Base-by-base conservation (phyloP, 164 flowering plant species). In the Liquidambar formosana region DNA sequence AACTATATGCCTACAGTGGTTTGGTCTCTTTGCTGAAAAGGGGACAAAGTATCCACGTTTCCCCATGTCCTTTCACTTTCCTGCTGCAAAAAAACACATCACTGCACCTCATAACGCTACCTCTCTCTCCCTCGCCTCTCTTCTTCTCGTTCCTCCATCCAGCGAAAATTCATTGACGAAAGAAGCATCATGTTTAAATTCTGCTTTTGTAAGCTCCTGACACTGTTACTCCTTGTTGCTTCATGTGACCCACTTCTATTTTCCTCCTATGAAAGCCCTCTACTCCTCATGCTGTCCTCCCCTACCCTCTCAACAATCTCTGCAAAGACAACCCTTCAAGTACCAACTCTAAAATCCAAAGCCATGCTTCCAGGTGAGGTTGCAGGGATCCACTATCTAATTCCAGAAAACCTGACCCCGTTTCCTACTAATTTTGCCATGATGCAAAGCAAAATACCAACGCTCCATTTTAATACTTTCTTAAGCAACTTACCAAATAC, bases 241-340 rank as follows among this genome's bases (percentile, higher is more conserved):
- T 25, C 62, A 65, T 46, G 63, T 81, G 86, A 84, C 81, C 82
- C 85, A 81, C 80, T 60, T 70, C 70, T 2, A 58, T 27, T 76
- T 64, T 66, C 54, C 15, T 18, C 70, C 85, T 85, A 85, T 85
- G 76, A 82, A 85, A 63, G n/a, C 75, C 76, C 75, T 28, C 48
- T 68, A 58, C 64, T 58, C 38, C 73, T 68, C 79, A 54, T 57
- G 57, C 77, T 43, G 15, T 69, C 63, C 63, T 66, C 64, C 75
- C 73, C 57, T 58, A 41, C 47, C 48, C 22, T 28, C 46, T 38
- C 52, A 48, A 21, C 25, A 25, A 41, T 38, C 66, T 46, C 66
- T 60, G 64, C 75, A 61, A 62, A 43, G 47, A 58, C 61, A 43
- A 44, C 65, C 49, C 16, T 54, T 23, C 28, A 15, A 13, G 27